Base-by-base conservation (phyloP, 208 protist genomes). In the Spongospora subterranea region DNA sequence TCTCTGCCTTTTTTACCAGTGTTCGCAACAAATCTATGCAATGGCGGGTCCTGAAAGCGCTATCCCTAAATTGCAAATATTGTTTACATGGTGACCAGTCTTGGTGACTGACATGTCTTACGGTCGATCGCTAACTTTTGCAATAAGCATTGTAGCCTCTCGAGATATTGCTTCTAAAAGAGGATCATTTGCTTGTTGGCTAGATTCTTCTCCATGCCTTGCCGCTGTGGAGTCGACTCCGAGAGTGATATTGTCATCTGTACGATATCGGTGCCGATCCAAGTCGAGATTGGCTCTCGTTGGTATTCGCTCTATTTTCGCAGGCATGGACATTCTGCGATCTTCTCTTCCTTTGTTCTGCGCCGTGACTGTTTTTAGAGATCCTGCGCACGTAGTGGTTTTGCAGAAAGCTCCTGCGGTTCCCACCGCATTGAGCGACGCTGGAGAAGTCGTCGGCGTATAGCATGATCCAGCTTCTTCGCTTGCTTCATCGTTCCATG, bases 151-250 rank as follows among this genome's bases (percentile, higher is more conserved):
- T 20, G 6, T 82, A 40, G 71, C 71, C 35, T 82, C 71, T 20
- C 71, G 71, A 43, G 71, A 82, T 40, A 82, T 43, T 40, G 71
- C 40, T 45, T 82, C 17, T 40, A 82, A 35, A 20, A 82, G 71
- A 40, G 40, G 35, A 82, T 82, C 71, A 40, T 20, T 39, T 29
- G 6, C 50, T 60, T 60, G 13, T 60, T 6, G 6, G 6, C 24
- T 24, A 24, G 71, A 13, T 82, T 35, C 35, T 43, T 43, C 17
- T 20, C 17, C 40, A n/a, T n/a, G n/a, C n/a, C n/a, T n/a, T n/a
- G n/a, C n/a, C n/a, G n/a, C 11, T 82, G 6, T 82, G 35, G n/a
- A 39, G 6, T 82, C 71, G 71, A 35, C n/a, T 35, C 35, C 71
- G 35, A 35, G 6, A 39, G 35, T 13, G 13, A 82, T 6, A n/a